A percentile compares a stretch with the other conserved stretches of the same genome.
phyloP scores from a whole-genome alignment of 2,329 filamentous ascomycete genomes.

The Exophiala xenobiotica region DNA sequence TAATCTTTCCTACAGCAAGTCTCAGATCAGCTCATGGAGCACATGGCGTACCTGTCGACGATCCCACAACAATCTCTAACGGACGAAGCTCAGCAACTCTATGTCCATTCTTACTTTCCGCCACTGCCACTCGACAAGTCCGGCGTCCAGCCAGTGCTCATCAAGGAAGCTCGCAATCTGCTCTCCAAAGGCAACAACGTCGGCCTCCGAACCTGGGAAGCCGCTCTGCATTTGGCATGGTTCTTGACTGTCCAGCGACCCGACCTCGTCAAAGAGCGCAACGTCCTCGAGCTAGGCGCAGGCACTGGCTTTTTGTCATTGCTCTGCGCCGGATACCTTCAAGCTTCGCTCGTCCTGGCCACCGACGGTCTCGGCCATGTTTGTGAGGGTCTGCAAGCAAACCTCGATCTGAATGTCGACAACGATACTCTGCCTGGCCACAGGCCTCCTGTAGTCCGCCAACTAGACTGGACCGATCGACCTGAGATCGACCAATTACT shows the following conservation, averaged over 20 bases:
- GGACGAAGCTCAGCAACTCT: conserved; percentile 60
- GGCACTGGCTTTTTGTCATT: conserved; percentile 67
- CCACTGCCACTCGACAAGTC: conserved; percentile 19
- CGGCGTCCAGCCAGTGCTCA: conserved; percentile 22
- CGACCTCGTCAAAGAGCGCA: conserved; percentile 51
- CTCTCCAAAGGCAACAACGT: conserved; percentile 52
- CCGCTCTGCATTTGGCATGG: conserved; percentile 61
- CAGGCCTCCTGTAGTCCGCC: conserved; percentile 12
- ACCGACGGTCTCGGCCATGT: conserved; percentile 60
- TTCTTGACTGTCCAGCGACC: conserved; percentile 54
- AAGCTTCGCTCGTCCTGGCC: conserved; percentile 53
- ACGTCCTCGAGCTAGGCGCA: conserved; percentile 63
- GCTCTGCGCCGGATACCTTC: conserved; percentile 60
- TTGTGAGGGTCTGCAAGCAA: conserved; percentile 41
- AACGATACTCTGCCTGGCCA: conserved; percentile 10
- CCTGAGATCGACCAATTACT: conserved; percentile 21
- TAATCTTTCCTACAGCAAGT: conserved; percentile 62
- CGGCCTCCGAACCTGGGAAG: conserved; percentile 69
- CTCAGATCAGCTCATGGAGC: conserved; percentile 73
- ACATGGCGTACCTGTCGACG: conserved; percentile 64
- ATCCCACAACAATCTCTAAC: conserved; percentile 64
- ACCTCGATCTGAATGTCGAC: conserved; percentile 37
- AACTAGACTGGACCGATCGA: conserved; percentile 26
- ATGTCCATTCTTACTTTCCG: conserved; percentile 27
- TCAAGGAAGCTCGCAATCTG: conserved; percentile 29